A percentile compares a stretch with the other conserved stretches of the same genome.
These are phyloP conservation scores for Tylopilus balloui DNA, from an alignment of 768 basidiomycete genomes.

Conservation along the genomic window DNA sequence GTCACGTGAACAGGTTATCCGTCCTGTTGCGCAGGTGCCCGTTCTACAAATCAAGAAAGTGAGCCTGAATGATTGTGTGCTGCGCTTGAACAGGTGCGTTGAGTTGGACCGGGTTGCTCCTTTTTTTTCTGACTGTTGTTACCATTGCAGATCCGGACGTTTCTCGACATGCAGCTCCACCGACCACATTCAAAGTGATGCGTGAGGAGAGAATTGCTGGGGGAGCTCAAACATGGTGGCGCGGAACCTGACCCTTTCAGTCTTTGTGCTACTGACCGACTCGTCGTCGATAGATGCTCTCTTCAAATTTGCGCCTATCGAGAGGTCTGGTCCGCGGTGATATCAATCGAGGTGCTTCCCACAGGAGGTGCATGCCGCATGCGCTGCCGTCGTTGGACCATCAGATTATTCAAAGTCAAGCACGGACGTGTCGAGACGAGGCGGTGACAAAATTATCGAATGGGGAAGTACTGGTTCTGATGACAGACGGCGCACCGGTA, in stretches of 20 bases:
- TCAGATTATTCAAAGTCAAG: constrained; percentile 10
- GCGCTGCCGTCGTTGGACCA: constrained; percentile 17
- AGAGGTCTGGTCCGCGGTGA: constrained; percentile 40
- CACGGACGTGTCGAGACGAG: constrained; percentile 1
- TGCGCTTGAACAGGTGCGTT: constrained; percentile 44
- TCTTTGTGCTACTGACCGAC: neutral
- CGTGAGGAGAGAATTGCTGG: constrained; percentile 62
- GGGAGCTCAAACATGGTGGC: constrained; percentile 46
- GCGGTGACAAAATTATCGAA: neutral
- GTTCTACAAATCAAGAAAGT: too few relatives aligned
- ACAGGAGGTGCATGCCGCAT: constrained; percentile 22
- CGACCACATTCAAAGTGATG: constrained; percentile 79
- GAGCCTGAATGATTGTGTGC: constrained; percentile 34
- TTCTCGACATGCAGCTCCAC: constrained; percentile 55
- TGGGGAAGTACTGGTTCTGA: constrained; percentile 1
- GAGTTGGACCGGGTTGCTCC: neutral
- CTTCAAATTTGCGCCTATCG: constrained; percentile 53
- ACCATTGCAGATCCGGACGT: constrained; percentile 39
- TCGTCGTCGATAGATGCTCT: constrained; percentile 32
- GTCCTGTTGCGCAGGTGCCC: too few relatives aligned
- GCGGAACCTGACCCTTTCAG: too few relatives aligned
- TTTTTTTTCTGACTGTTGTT: neutral
- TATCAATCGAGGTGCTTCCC: constrained; percentile 21
- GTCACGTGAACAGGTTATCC: too few relatives aligned
- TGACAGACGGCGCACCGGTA: neutral